Evolutionary conservation across 805 yeast species (phyloP), one percentile per base, ranked within the genome.

Genomic region (Schwanniomyces vanrijiae): DNA sequence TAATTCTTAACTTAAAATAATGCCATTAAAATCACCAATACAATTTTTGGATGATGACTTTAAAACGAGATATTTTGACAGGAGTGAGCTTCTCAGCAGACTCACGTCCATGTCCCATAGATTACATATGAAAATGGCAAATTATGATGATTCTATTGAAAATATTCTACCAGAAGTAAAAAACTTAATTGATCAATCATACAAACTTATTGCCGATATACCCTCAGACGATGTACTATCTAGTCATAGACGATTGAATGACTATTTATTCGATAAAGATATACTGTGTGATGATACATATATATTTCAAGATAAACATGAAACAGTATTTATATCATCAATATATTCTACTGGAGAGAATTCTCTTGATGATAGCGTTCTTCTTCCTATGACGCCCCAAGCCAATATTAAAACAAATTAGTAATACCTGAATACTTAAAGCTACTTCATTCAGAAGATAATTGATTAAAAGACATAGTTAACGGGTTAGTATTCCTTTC

Each of bases 181-280:
- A 33, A 26, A 41, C 6, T n/a, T 41, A n/a, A 33, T 42, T 19
- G 44, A 42, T 33, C 33, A 42, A 33, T 26, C 37, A 8, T 42
- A 21, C 33, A 22, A 24, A 24, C 19, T 33, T n/a, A 33, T 42
- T 33, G 8, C 10, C 11, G 20, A 8, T 29, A 31, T 31, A 16
- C 10, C 35, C 10, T 14, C 19, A 14, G 34, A 31, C 19, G 34
- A 31, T n/a, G 34, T 9, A n/a, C 34, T 18, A n/a, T 18, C 18
- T 4, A 31, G 34, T 9, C 34, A 31, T 31, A 31, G 9, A 31
- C 10, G 9, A 14, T 31, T 31, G n/a, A 31, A 31, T n/a, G 34
- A 31, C 34, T 31, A 31, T 31, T 14, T 31, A 31, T 31, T 31
- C 18, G 19, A 18, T 14, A 3, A 16, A 14, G 34, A 31, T 5